phyloP scores from a whole-genome alignment of 257 asterid species.

The Henckelia pumila region DNA sequence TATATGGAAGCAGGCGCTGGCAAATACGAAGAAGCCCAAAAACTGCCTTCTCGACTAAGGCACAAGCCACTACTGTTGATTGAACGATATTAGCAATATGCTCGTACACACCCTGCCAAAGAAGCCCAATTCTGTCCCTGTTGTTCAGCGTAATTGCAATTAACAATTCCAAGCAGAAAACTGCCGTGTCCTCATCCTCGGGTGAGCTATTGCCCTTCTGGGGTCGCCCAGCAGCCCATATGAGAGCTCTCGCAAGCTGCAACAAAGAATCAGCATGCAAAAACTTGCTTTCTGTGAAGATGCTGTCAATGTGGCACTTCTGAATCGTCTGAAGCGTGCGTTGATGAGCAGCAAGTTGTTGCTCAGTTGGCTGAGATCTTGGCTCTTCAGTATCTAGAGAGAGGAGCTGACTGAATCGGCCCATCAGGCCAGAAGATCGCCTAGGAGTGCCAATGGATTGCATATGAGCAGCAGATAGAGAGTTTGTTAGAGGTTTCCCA shows the following conservation, averaged over 20 bases:
- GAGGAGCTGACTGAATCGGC: conserved; percentile 90
- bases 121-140: conserved; percentile 83
- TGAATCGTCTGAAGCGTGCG: conserved; percentile 93
- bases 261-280: conserved; percentile 76
- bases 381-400: conserved; percentile 95
- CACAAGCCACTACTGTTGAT: conserved; percentile 92
- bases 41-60: conserved; percentile 89
- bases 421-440: conserved; percentile 95
- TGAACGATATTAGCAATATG: conserved; percentile 88
- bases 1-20: conserved; percentile 86
- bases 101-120: conserved; percentile 93
- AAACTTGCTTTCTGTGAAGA: conserved; percentile 92
- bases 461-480: conserved; percentile 70
- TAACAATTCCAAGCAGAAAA: conserved; percentile 89
- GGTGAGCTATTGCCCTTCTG: conserved; percentile 84
- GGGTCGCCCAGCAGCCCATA: conserved; percentile 94
- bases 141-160: conserved; percentile 86
- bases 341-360: conserved; percentile 96
- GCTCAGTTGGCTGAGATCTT: conserved; percentile 89
- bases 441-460: conserved; percentile 86
- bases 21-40: conserved; percentile 93
- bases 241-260: conserved; percentile 91
- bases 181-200: conserved; percentile 95
- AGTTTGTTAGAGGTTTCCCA: conserved; percentile 75
- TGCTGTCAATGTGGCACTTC: conserved; percentile 89